A percentile compares a stretch with the other conserved stretches of the same genome.
phyloP scores from a whole-genome alignment of 345 rosid species.

The Citrus cavaleriei region DNA sequence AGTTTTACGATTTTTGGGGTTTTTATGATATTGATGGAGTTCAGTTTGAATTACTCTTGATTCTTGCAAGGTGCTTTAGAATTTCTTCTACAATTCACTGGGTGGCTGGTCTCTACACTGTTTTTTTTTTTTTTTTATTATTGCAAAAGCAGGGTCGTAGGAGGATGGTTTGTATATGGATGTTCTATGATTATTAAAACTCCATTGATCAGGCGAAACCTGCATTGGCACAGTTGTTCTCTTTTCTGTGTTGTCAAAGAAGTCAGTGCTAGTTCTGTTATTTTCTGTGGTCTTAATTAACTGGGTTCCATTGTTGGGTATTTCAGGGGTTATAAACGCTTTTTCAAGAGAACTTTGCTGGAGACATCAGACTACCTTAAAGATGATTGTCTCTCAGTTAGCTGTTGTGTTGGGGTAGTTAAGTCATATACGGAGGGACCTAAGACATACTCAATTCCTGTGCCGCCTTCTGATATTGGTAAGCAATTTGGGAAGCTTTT shows the following conservation, averaged over 20 bases:
- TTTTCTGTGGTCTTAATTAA: slow-evolving; percentile 9
- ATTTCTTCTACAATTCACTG: not conserved
- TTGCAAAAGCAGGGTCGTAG: not conserved
- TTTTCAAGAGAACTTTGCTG: slow-evolving; percentile 60
- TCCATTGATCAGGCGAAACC: not conserved
- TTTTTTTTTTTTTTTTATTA: not conserved
- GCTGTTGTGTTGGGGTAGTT: slow-evolving; percentile 77
- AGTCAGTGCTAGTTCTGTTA: not conserved
- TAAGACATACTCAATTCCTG: slow-evolving; percentile 48
- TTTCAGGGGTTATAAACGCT: slow-evolving; percentile 84
- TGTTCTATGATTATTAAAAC: not conserved
- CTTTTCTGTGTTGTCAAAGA: not conserved
- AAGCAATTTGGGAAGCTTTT: slow-evolving; percentile 55
- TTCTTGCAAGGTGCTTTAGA: not conserved
- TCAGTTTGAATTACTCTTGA: not conserved
- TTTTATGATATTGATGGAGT: not conserved
- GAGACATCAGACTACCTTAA: slow-evolving; percentile 70
- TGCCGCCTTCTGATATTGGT: slow-evolving; percentile 59
- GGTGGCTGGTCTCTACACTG: not conserved
- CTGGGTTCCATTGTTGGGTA: slow-evolving; percentile 6
- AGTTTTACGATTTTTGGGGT: not conserved
- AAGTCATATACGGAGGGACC: slow-evolving; percentile 73
- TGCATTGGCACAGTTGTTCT: not conserved
- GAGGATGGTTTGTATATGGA: not conserved
- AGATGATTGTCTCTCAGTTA: slow-evolving; percentile 59